Evolutionary conservation across 345 rosid genomes (phyloP), one percentile per base, ranked within the genome.

Genomic region (Cardamine chenopodiifolia): DNA sequence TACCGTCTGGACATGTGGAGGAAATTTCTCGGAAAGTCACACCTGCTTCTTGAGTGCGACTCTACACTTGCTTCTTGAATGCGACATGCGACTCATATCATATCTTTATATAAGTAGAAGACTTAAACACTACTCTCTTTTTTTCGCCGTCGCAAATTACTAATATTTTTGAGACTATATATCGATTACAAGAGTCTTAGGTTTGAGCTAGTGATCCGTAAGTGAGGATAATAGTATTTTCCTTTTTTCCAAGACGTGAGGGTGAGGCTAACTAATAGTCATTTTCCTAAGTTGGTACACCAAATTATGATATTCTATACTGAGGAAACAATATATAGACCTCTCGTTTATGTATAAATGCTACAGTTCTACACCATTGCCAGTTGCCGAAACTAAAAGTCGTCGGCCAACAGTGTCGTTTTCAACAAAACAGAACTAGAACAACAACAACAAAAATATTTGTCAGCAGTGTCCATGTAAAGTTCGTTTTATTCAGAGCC

Each of bases 21-120:
- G 74, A 75, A 75, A 75, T 60, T 75, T 75, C 74, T 52, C 1
- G 74, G 79, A 75, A 60, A 68, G 17, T 68, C 62, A 66, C 77
- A 66, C 42, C 66, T 34, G 59, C 72, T 57, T 57, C 72, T 37
- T 66, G 77, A 73, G 42, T 54, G 63, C 22, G 77, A 64, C 77
- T 42, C 39, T 34, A 20, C 66, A 61, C 49, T 60, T 18, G 52
- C 61, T 39, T 52, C 61, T 37, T 62, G 69, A 72, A n/a, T n/a
- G n/a, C n/a, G n/a, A n/a, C n/a, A 39, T 40, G 62, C 4, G 76
- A 23, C 66, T 74, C 63, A 34, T 44, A 58, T 31, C 75, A 34
- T 72, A 20, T 62, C 11, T 48, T 53, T 26, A 34, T 35, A 7
- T 15, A 45, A 45, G 1, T 45, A 28, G 1, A 71, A 40, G 62